Base-by-base conservation (phyloP, 148 eudicot genomes). In the Silene uniflora region DNA sequence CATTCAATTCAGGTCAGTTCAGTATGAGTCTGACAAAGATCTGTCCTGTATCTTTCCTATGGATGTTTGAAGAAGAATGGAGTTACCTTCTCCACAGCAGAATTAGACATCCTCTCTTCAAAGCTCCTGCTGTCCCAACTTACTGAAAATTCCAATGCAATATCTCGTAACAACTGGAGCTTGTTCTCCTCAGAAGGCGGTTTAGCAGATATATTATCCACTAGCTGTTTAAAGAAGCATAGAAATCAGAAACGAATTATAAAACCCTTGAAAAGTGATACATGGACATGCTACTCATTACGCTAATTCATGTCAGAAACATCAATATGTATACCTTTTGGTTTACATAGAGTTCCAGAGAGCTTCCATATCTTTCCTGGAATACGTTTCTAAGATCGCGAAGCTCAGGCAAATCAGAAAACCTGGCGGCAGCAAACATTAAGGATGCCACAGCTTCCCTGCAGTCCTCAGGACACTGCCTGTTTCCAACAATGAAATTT, bases 391-490 rank as follows among this genome's bases (percentile, higher is more conserved):
- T 84, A 29, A 95, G 88, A n/a, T 95, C 98, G n/a, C 98, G 92
- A 75, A 95, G 83, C 80, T 95, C 98, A 27, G 99, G 99, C 74
- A 95, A 80, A 82, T 95, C 99, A 32, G 99, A 92, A 81, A 92
- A 91, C 72, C 99, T 88, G 69, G 99, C 97, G 49, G 99, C 99
- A 77, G 99, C 96, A 87, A 87, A 95, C 88, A 95, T 92, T 63
- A 95, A 83, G 55, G 97, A 92, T 59, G 90, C 91, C 49, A 95
- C 93, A 67, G 93, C 90, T 75, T 90, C 96, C 85, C 90, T 87
- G 83, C 97, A 95, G 73, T 95, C 94, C 76, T 91, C 94, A 22
- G 98, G 99, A 76, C 99, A 95, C 56, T 88, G 92, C 78, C 98
- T 95, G 88, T 29, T 79, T 77, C 71, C 80, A 69, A 18, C 29